Evolutionary conservation across 1,284 basidiomycete species (phyloP).

Genomic region (Erythrobasidium hasegawianum): DNA sequence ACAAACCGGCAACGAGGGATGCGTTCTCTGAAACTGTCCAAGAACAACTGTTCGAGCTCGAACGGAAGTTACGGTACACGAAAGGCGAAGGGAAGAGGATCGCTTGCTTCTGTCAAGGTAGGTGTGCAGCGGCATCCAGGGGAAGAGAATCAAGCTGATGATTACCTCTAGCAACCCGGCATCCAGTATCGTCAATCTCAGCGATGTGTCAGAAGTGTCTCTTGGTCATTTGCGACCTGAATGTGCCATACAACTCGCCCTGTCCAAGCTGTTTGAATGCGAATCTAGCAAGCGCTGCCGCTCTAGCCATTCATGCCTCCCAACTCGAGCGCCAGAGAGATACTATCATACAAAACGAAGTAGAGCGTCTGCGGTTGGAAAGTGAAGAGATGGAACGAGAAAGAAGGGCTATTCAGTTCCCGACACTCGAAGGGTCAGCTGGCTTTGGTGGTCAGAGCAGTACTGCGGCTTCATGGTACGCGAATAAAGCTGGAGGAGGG

Average conservation of each 20-base stretch:
- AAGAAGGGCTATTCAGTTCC: slow-evolving; percentile 38
- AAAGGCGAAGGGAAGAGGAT: slow-evolving; percentile 22
- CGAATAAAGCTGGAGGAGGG: slow-evolving; percentile 36
- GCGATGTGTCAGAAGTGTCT: slow-evolving; percentile 51
- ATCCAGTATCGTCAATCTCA: slow-evolving; percentile 49
- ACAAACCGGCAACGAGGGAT: background rate
- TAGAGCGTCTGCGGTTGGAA: slow-evolving; percentile 7
- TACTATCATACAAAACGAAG: slow-evolving; percentile 28
- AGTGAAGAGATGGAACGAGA: slow-evolving; percentile 35
- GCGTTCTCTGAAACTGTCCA: slow-evolving; percentile 5
- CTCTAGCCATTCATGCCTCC: slow-evolving; percentile 18
- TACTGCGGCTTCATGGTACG: slow-evolving; percentile 31
- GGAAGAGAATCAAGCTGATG: background rate
- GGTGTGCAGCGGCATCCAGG: slow-evolving; percentile 27
- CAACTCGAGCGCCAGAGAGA: slow-evolving; percentile 13
- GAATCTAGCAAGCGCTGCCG: slow-evolving; percentile 38
- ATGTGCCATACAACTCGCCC: slow-evolving; percentile 47
- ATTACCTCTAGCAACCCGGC: slow-evolving; percentile 46
- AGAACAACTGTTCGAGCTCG: slow-evolving; percentile 12
- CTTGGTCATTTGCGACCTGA: slow-evolving; percentile 49
- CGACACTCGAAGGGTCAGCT: slow-evolving; percentile 27
- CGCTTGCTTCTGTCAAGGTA: slow-evolving; percentile 53
- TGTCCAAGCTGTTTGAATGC: slow-evolving; percentile 51
- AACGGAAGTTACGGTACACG: slow-evolving; percentile 6
- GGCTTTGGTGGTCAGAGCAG: slow-evolving; percentile 6